Evolutionary conservation across 352 stramenopile species (phyloP), one percentile per base, ranked within the genome.

Genomic region (Albugo candida): DNA sequence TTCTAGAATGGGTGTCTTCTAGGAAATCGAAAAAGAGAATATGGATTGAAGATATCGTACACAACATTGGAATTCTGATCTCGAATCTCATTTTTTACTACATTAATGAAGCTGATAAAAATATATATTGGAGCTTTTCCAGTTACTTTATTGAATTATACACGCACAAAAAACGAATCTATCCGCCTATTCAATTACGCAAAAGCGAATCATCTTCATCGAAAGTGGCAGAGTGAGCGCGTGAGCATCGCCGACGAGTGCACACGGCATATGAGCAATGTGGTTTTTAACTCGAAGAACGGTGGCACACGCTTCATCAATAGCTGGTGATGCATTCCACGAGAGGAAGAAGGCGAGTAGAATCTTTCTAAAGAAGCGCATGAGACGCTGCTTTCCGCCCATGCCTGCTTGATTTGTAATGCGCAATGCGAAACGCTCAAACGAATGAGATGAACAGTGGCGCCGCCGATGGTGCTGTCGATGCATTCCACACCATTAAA

Each of bases 291-390:
- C 56, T 13, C 73, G 73, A 19, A 89, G 55, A 1, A 83, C 53
- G 5, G 61, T 48, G 11, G 45, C 55, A 48, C 74, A 85, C 1
- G 65, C 63, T 20, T 65, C 64, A 60, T 91, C 77, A 34, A 87
- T 77, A 16, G 78, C 65, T 20, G 64, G 58, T 14, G 70, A 67
- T 17, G 66, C 65, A 41, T 65, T 64, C 77, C 77, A 91, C 11
- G 74, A 84, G n/a, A 87, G 47, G 37, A 86, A 24, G 42, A 85
- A 72, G 13, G 74, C 81, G 11, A 91, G 47, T 20, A 87, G 56
- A 14, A 80, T 58, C 16, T 84, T 44, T 85, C 72, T 45, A 14
- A 34, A 11, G 41, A 55, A 12, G 13, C 38, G 36, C 1, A 21
- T 53, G 38, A 18, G 11, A 16, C 36, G 13, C 34, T 49, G 5